Evolutionary conservation across 202 grass and related monocot genomes (phyloP).

Genomic region (Schoenoplectus triqueter): DNA sequence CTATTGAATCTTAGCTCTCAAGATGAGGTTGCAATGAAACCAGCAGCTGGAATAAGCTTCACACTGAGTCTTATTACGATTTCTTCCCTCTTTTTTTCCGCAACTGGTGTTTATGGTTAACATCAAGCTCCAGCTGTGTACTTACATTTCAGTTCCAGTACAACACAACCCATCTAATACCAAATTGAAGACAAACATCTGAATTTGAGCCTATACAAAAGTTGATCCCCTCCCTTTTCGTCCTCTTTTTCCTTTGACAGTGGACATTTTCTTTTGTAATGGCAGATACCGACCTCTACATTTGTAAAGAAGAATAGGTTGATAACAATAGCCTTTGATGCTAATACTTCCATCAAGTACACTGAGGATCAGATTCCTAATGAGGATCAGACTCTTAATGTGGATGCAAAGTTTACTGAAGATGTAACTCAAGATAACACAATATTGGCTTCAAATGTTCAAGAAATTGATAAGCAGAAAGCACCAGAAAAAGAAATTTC

Average conservation of each 20-base stretch:
- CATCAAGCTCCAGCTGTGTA: background rate
- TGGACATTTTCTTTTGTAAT: conserved; percentile 23
- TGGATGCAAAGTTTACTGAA: conserved; percentile 35
- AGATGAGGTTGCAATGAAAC: background rate
- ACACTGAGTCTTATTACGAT: background rate
- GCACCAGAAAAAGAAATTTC: conserved; percentile 29
- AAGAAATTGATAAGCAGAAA: conserved; percentile 30
- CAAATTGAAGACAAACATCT: background rate
- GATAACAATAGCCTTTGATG: conserved; percentile 46
- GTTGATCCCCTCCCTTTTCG: too few relatives aligned
- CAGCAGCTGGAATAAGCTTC: background rate
- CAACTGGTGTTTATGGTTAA: background rate
- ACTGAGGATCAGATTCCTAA: conserved; percentile 48
- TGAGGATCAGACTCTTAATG: background rate
- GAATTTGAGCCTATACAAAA: background rate
- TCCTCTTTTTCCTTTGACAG: conserved; percentile 15
- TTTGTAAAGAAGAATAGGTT: conserved; percentile 55
- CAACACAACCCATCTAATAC: background rate
- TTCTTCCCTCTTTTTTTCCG: background rate
- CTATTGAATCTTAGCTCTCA: background rate
- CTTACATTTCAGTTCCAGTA: background rate
- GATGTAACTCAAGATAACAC: conserved; percentile 41
- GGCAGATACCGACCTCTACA: conserved; percentile 49
- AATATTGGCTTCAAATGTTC: conserved; percentile 34
- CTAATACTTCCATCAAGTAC: conserved; percentile 35